Evolutionary conservation across 176 grass and related monocot species (phyloP), one percentile per base, ranked within the genome.

Genomic region (Saccharum officinarum): DNA sequence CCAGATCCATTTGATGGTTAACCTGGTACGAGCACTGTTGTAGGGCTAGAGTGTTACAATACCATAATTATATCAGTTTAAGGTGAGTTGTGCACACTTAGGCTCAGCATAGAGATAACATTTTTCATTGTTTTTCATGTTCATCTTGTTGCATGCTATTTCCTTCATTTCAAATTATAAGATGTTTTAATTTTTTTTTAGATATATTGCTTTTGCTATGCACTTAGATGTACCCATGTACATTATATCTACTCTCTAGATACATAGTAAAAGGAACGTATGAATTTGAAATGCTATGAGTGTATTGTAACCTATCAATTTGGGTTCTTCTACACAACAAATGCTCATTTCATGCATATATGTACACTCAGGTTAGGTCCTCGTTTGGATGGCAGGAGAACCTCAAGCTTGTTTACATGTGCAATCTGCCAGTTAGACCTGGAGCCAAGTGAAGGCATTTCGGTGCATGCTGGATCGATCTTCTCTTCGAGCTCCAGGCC

Each of bases 391-490:
- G 59, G 80, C 8, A 55, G 87, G 10, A 67, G 71, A 42, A 85
- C 89, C 7, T 88, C 89, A 50, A 87, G 83, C 67, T 63, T 95
- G 59, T 95, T 95, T 80, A 93, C 87, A 80, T 95, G 95, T 68
- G 95, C 95, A 41, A 98, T 98, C 90, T 98, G 95, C 89, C 95
- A 98, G 57, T 83, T 86, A 17, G 85, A 93, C 64, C 92, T 98
- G 70, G 91, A 92, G 84, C 91, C 93, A 47, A 93, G 85, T 67
- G 93, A 95, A 84, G 95, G 95, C 18, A 83, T 93, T 84, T 98
- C 95, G 3, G 89, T 98, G 57, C 92, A 93, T 85, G 91, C 93
- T 1, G 89, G 93, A 78, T 90, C 89, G 10, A 88, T 98, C 55
- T 95, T 98, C 77, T 98, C 95, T 47, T 93, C 89, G 2, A 95